These are phyloP conservation scores for Multifurca ochricompacta DNA, from an alignment of 768 basidiomycete genomes.

Conservation along the genomic window DNA sequence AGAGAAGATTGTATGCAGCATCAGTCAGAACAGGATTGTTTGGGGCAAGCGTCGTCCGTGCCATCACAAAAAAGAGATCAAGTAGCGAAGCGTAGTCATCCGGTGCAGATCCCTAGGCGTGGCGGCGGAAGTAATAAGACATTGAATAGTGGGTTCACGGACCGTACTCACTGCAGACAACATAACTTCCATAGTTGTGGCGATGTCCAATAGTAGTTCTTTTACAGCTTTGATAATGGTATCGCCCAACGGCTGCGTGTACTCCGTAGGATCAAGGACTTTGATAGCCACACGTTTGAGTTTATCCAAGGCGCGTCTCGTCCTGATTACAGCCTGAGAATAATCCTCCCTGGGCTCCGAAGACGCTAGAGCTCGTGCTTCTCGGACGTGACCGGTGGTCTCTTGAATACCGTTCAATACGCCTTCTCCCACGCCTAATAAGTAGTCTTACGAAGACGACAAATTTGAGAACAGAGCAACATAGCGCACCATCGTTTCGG, in stretches of 20 bases:
- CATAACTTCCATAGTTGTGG: constrained; percentile 3
- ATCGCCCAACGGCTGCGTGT: not conserved
- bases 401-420: constrained; percentile 6
- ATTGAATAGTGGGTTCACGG: not conserved
- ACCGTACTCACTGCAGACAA: not conserved
- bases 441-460: not conserved
- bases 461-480: not conserved
- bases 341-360: constrained; percentile 29
- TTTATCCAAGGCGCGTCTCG: constrained; percentile 54
- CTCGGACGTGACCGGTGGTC: constrained; percentile 7
- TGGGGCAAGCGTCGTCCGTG: constrained; percentile 36
- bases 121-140: not conserved
- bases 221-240: constrained; percentile 11
- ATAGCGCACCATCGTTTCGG: constrained; percentile 7
- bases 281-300: constrained; percentile 44
- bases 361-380: not conserved
- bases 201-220: constrained; percentile 32
- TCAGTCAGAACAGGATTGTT: constrained; percentile 41
- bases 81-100: constrained; percentile 38
- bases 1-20: constrained; percentile 39
- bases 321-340: constrained; percentile 39
- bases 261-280: constrained; percentile 33
- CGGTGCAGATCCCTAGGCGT: constrained; percentile 21
- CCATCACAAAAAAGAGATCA: constrained; percentile 50
- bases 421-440: constrained; percentile 4